Base-by-base conservation (phyloP, 2,329 filamentous ascomycete species). In the Cryphonectria nitschkei region DNA sequence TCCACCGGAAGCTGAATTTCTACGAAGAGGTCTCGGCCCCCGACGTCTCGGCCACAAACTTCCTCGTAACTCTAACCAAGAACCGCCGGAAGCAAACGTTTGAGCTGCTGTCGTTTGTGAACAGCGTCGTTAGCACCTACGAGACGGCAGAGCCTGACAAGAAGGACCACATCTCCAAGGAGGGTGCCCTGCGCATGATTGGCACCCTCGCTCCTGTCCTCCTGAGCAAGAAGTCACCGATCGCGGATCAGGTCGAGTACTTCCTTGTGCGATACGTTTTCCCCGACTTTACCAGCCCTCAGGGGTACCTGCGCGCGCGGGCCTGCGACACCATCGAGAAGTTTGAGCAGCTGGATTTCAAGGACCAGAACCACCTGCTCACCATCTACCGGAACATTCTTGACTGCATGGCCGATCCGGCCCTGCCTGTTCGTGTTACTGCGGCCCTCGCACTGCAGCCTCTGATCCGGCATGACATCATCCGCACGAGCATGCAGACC, bases 191-290 rank as follows among this genome's bases (percentile, higher is more conserved):
- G 78, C 89, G 96, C 73, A 98, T 99, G 94, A 98, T 99, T 78
- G 96, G 95, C 37, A 98, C 95, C 0, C 85, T 99, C 63, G 93
- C 96, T 0, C 93, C 94, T 43, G 95, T 99, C 67, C 97, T 99
- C 65, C 86, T 99, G 50, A 94, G 94, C 76, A 99, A 98, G 87
- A 98, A 98, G 87, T 98, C 95, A 78, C 96, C 96, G 0, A 98
- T 99, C 75, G 96, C 95, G 50, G 93, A 97, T 78, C 94, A 98
- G 81, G 95, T 98, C 70, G 96, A 99, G 81, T 98, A 97, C 81
- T 99, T 99, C 86, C 92, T 99, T 75, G 95, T 98, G 68, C 93
- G 95, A 78, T 97, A 98, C 78, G 96, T 99, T 70, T 98, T 99
- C 85, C 96, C 96, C 63, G 96, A 99, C 78, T 99, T 99, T 85